Evolutionary conservation across 345 rosid species (phyloP).

Genomic region (Cardamine chenopodiifolia): DNA sequence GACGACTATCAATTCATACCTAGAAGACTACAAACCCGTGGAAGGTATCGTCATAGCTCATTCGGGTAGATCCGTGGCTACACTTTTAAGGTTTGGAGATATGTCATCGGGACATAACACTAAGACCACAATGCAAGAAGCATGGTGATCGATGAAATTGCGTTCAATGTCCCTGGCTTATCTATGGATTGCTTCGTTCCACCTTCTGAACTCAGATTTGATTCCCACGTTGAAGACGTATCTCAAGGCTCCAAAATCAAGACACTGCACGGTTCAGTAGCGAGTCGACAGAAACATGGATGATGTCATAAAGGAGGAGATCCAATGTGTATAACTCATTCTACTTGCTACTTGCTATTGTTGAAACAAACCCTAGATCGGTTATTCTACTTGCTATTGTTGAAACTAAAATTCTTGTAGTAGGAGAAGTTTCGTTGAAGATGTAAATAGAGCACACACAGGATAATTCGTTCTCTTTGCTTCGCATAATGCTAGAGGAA

Average conservation of each 20-base stretch:
- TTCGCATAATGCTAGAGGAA: slow-evolving; percentile 20
- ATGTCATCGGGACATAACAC: slow-evolving; percentile 64
- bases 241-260: slow-evolving; percentile 52
- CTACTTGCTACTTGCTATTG: slow-evolving; percentile 26
- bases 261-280: slow-evolving; percentile 33
- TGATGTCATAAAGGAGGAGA: slow-evolving; percentile 21
- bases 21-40: slow-evolving; percentile 65
- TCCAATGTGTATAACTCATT: slow-evolving; percentile 33
- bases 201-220: slow-evolving; percentile 63
- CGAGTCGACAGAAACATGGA: slow-evolving; percentile 30
- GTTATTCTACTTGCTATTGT: slow-evolving; percentile 29
- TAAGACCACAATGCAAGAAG: slow-evolving; percentile 76
- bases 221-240: slow-evolving; percentile 57
- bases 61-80: slow-evolving; percentile 66
- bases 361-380: slow-evolving; percentile 18
- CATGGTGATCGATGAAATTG: slow-evolving; percentile 72
- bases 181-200: slow-evolving; percentile 77
- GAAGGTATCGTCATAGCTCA: slow-evolving; percentile 80
- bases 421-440: slow-evolving; percentile 30
- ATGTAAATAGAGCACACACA: slow-evolving; percentile 40
- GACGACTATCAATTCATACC: slow-evolving; percentile 72
- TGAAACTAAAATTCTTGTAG: slow-evolving; percentile 33
- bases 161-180: slow-evolving; percentile 68
- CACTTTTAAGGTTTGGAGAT: slow-evolving; percentile 74
- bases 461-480: slow-evolving; percentile 15